Conservation (phyloP, 192 early-diverging fungal genomes). For the Coemansia sp. region DNA sequence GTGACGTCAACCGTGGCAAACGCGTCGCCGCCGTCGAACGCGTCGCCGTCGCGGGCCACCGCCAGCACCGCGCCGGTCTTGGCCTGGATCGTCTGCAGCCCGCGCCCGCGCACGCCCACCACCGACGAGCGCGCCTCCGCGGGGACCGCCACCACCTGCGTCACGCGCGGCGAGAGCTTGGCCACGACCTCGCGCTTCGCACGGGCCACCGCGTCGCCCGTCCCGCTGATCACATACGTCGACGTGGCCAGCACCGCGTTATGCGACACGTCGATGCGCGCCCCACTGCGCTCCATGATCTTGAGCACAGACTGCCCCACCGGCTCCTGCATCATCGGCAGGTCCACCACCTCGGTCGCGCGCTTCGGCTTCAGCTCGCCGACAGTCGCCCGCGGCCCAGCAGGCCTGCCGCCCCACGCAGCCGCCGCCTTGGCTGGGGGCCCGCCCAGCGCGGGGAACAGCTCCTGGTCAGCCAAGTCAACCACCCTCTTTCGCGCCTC, state of each 20-base stretch:
- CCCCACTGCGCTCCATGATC: constrained; percentile 68
- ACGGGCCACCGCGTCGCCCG: constrained; percentile 71
- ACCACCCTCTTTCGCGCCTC: neutral
- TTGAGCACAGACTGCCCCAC: constrained; percentile 62
- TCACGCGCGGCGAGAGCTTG: constrained; percentile 70
- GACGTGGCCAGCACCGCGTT: constrained; percentile 68
- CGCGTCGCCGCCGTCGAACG: constrained; percentile 63
- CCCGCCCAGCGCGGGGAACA: constrained; percentile 75
- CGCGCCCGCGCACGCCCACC: constrained; percentile 80
- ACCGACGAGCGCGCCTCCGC: constrained; percentile 78
- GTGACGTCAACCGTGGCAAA: constrained; percentile 60
- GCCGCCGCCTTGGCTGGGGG: constrained; percentile 27
- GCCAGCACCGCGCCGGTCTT: constrained; percentile 76
- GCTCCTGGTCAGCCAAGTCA: constrained; percentile 50
- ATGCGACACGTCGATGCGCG: constrained; percentile 83
- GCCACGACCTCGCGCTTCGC: constrained; percentile 80
- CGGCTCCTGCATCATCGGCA: constrained; percentile 44
- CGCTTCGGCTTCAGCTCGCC: constrained; percentile 45
- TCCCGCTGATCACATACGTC: constrained; percentile 85
- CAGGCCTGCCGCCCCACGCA: constrained; percentile 49
- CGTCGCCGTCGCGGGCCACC: constrained; percentile 57
- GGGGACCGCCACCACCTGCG: constrained; percentile 67
- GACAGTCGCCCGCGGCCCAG: constrained; percentile 28
- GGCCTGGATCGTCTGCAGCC: constrained; percentile 71
- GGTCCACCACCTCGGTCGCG: constrained; percentile 61